phyloP scores from a whole-genome alignment of 352 stramenopile genomes.

The Elongisporangium anandrum region DNA sequence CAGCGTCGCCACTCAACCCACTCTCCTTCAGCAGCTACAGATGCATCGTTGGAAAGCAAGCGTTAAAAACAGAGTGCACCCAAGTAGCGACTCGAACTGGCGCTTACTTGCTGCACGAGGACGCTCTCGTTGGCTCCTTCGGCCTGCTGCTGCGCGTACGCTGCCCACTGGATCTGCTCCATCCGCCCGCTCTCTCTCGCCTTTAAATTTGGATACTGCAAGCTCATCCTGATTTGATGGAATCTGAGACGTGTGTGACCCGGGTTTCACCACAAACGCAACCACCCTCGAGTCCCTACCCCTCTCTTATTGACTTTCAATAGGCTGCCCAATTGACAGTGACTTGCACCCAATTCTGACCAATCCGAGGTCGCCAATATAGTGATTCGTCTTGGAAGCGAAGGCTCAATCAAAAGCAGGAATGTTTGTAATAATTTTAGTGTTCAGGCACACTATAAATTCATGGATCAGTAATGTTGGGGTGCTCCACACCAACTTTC shows the following conservation, averaged over 20 bases:
- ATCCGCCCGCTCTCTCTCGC: constrained; percentile 8
- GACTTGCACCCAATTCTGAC: background rate
- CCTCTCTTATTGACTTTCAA: background rate
- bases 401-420: background rate
- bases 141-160: constrained; percentile 19
- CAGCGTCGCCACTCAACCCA: constrained; percentile 10
- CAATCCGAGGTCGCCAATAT: background rate
- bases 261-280: background rate
- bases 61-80: background rate
- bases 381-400: background rate
- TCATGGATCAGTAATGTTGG: background rate
- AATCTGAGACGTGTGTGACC: background rate
- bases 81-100: background rate
- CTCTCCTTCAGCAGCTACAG: constrained; percentile 29
- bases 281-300: background rate
- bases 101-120: constrained; percentile 3
- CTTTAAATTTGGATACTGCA: background rate
- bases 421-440: background rate
- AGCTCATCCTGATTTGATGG: background rate
- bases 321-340: background rate
- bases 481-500: background rate
- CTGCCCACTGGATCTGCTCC: constrained; percentile 15
- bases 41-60: constrained; percentile 3
- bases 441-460: background rate
- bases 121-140: constrained; percentile 6